Base-by-base conservation (phyloP, 805 yeast genomes). In the Ogataea philodendri region DNA sequence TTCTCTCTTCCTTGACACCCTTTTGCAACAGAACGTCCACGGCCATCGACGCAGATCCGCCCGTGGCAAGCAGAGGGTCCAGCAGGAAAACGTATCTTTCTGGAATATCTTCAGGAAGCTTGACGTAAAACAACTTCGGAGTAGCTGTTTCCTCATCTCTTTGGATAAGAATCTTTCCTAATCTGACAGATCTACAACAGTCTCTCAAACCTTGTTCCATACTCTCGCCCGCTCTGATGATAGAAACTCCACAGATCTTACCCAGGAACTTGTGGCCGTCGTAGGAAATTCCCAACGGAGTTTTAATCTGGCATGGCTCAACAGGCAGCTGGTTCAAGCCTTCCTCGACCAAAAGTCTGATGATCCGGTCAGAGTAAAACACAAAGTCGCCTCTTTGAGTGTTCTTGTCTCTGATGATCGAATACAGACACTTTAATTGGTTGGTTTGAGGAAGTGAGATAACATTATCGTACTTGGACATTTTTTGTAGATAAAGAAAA, bases 161-260 rank as follows among this genome's bases (percentile, higher is more conserved):
- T 68, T 93, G 99, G 51, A 93, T 93, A 57, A 93, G 70, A 50
- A 93, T 90, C 69, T 93, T 93, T 35, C 99, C 99, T 42, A 93
- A 84, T 57, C 97, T 74, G 23, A 93, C 98, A 8, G 95, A 83
- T 48, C 98, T 76, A 61, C 97, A 88, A 64, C 98, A 90, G 60
- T 90, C 97, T 61, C 99, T 78, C 46, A 93, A 70, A 21, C 97
- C 98, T 71, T 87, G 95, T 64, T 93, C 99, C 99, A 93, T 93
- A 27, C 95, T 83, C 63, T 93, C 99, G 48, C 99, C 99, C 5
- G 99, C 99, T 59, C 99, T 76, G 53, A 93, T 94, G 57, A 93
- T 93, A 11, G 96, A 87, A 22, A 93, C 99, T 48, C 99, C 99
- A 60, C 97, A 90, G 42, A 93, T 93, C 63, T 86, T 88, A 27